Conservation (phyloP, 441 rosid species). For the Erodium moschatum region DNA sequence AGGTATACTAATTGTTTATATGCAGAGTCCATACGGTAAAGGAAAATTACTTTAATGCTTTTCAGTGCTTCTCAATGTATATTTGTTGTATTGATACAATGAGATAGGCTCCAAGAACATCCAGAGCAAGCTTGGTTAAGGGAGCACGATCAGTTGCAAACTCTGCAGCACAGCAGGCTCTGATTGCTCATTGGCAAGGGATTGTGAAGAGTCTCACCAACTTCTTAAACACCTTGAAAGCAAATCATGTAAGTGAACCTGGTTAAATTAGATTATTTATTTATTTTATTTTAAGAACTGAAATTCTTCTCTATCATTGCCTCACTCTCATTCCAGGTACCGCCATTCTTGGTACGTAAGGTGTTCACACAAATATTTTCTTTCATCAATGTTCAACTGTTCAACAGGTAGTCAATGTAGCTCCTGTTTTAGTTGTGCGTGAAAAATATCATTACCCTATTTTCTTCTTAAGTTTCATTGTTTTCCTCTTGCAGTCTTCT, state of each 20-base stretch:
- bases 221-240: constrained; percentile 73
- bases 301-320: too few relatives aligned
- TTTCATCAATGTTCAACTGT: constrained; percentile 79
- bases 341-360: constrained; percentile 77
- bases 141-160: constrained; percentile 80
- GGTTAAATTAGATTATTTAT: not conserved
- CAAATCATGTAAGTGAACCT: constrained; percentile 52
- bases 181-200: constrained; percentile 99
- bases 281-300: not conserved
- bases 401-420: constrained; percentile 44
- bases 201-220: constrained; percentile 90
- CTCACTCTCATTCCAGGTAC: constrained; percentile 43
- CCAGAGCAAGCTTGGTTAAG: constrained; percentile 97
- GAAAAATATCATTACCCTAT: not conserved
- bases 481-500: constrained; percentile 47
- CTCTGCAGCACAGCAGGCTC: constrained; percentile 78
- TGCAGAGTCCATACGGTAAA: not conserved
- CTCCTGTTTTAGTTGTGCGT: not conserved
- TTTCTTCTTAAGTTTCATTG: not conserved
- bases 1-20: constrained; percentile 39
- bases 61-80: not conserved
- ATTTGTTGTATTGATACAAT: constrained; percentile 16
- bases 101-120: constrained; percentile 92
- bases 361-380: constrained; percentile 87
- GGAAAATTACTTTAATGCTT: not conserved